phyloP scores from a whole-genome alignment of 306 rosid genomes.

The Inga leiocalycina region DNA sequence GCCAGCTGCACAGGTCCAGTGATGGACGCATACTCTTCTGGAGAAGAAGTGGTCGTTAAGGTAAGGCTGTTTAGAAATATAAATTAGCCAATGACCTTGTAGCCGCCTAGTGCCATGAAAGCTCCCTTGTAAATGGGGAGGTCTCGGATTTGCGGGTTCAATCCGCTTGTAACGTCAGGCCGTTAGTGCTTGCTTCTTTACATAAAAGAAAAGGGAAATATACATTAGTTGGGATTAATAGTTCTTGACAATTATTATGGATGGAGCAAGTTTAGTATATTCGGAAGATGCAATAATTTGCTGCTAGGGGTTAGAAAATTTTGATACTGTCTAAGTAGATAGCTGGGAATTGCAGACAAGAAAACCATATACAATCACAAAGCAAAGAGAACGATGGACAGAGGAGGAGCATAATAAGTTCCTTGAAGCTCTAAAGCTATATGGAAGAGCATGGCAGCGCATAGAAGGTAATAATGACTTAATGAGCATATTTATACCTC shows the following conservation, averaged over 20 bases:
- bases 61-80: constrained; percentile 39
- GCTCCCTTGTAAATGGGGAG: too few relatives aligned
- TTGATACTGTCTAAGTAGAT: constrained; percentile 31
- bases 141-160: neutral
- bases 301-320: constrained; percentile 2
- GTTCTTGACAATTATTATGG: neutral
- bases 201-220: neutral
- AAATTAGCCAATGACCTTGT: neutral
- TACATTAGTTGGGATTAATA: neutral
- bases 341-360: constrained; percentile 61
- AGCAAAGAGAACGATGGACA: constrained; percentile 99
- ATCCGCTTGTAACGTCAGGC: neutral
- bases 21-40: constrained; percentile 82
- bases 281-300: constrained; percentile 6
- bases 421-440: constrained; percentile 88
- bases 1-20: constrained; percentile 49
- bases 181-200: neutral
- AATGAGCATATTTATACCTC: neutral
- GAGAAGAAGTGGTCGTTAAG: constrained; percentile 82
- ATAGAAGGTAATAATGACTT: constrained; percentile 69
- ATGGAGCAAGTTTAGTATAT: neutral
- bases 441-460: constrained; percentile 99
- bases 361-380: constrained; percentile 94
- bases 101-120: neutral
- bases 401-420: constrained; percentile 96